Conservation (phyloP, 1,139 yeast species). For the Magnusiomyces sp. region DNA sequence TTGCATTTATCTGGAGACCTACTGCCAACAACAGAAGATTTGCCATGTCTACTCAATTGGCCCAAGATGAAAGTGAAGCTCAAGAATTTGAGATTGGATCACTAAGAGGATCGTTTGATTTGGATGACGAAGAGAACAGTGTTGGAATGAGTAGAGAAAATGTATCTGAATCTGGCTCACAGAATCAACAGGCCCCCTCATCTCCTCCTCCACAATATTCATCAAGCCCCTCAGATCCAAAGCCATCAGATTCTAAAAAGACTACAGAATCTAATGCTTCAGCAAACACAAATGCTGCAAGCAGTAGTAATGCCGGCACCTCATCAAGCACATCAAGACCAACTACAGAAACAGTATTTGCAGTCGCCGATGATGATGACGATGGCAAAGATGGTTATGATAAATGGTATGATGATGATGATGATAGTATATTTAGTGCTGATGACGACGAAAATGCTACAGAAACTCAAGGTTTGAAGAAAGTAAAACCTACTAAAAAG, state of each 20-base stretch:
- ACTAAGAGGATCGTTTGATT: constrained; percentile 31
- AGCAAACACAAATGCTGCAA: constrained; percentile 1
- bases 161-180: not conserved
- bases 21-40: constrained; percentile 90
- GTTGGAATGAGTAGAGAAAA: constrained; percentile 8
- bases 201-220: constrained; percentile 15
- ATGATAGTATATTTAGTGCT: constrained; percentile 16
- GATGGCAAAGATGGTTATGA: constrained; percentile 15
- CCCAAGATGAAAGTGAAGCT: constrained; percentile 65
- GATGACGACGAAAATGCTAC: constrained; percentile 16
- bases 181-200: not conserved
- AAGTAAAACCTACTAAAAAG: not conserved
- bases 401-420: constrained; percentile 21
- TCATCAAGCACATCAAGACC: not conserved
- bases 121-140: constrained; percentile 28
- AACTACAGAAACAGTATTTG: constrained; percentile 17
- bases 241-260: not conserved
- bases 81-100: constrained; percentile 46
- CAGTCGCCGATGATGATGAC: constrained; percentile 18
- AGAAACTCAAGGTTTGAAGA: constrained; percentile 4
- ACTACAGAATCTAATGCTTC: constrained; percentile 3
- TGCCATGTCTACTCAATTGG: constrained; percentile 89
- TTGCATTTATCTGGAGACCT: constrained; percentile 95
- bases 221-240: constrained; percentile 1
- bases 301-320: not conserved